Percentiles rank a stretch among this genome's conserved stretches.
phyloP scores from a whole-genome alignment of 225 moss, liverwort and hornwort species.

The Anthoceros angustus region DNA sequence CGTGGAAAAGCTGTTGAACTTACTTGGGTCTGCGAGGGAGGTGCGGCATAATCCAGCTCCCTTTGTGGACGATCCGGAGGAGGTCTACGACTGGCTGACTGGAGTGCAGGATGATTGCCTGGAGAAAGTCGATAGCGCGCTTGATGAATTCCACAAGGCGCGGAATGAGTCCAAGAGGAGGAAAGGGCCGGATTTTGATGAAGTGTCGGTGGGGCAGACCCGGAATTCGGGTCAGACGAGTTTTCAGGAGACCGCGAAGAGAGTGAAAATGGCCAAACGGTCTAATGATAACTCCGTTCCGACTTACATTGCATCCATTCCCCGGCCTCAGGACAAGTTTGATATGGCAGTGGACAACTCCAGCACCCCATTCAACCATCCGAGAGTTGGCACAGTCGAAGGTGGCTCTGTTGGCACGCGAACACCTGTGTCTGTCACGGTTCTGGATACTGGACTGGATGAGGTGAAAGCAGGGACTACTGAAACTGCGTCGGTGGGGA shows the following conservation, averaged over 20 bases:
- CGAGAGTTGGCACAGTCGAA: constrained; percentile 8
- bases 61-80: constrained; percentile 55
- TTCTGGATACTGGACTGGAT: not conserved
- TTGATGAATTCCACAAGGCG: constrained; percentile 49
- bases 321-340: constrained; percentile 87
- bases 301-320: constrained; percentile 66
- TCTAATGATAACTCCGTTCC: constrained; percentile 46
- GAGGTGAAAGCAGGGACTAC: no score
- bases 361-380: constrained; percentile 61
- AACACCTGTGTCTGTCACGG: not conserved
- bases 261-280: constrained; percentile 28
- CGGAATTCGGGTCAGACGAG: constrained; percentile 5
- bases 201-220: constrained; percentile 9
- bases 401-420: not conserved
- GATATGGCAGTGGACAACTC: constrained; percentile 74
- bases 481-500: not conserved
- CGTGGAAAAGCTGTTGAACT: constrained; percentile 34
- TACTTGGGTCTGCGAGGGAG: constrained; percentile 32
- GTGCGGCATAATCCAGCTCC: constrained; percentile 19
- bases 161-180: constrained; percentile 27
- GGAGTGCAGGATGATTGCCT: constrained; percentile 70
- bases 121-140: constrained; percentile 58
- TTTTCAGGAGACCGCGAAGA: not conserved
- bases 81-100: constrained; percentile 80
- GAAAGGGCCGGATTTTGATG: constrained; percentile 6